Conservation (phyloP, 2,329 filamentous ascomycete species). For the Endocalyx cinctus region DNA sequence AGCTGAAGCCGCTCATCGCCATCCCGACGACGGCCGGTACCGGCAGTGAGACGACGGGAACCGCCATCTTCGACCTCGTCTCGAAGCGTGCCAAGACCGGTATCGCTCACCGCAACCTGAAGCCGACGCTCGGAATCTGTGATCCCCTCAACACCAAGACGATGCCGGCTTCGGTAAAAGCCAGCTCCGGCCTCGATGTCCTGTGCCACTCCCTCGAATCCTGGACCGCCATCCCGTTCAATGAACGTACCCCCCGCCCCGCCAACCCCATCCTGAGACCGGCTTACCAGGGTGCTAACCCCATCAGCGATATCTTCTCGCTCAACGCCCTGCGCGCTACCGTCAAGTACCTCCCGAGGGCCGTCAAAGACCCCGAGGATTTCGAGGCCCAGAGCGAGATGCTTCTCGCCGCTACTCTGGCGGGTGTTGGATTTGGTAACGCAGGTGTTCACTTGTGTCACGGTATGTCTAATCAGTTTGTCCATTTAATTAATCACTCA, state of each 20-base stretch:
- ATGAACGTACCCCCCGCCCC: slow-evolving; percentile 78
- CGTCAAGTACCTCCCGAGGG: slow-evolving; percentile 86
- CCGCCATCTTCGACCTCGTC: slow-evolving; percentile 94
- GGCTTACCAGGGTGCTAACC: slow-evolving; percentile 95
- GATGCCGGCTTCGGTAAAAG: slow-evolving; percentile 93
- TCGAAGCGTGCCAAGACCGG: slow-evolving; percentile 90
- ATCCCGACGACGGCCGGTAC: slow-evolving; percentile 84
- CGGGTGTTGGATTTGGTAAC: slow-evolving; percentile 95
- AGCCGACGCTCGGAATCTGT: slow-evolving; percentile 87
- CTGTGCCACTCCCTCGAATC: slow-evolving; percentile 93
- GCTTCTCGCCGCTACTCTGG: slow-evolving; percentile 89
- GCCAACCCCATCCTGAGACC: slow-evolving; percentile 85
- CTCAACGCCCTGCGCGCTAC: slow-evolving; percentile 78
- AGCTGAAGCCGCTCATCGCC: slow-evolving; percentile 72
- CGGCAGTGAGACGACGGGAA: slow-evolving; percentile 92
- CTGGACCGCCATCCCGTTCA: slow-evolving; percentile 95
- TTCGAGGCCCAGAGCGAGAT: slow-evolving; percentile 91
- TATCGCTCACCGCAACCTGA: slow-evolving; percentile 90
- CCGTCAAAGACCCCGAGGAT: slow-evolving; percentile 84
- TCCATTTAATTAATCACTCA: no score
- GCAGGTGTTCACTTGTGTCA: slow-evolving; percentile 83
- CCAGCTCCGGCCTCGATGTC: slow-evolving; percentile 87
- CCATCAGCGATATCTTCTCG: slow-evolving; percentile 96
- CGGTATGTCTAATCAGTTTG: no score
- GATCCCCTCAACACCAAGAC: slow-evolving; percentile 86